These are phyloP conservation scores for Cyclostephanos invisitatus DNA, from an alignment of 108 stramenopile species.

Conservation along the genomic window DNA sequence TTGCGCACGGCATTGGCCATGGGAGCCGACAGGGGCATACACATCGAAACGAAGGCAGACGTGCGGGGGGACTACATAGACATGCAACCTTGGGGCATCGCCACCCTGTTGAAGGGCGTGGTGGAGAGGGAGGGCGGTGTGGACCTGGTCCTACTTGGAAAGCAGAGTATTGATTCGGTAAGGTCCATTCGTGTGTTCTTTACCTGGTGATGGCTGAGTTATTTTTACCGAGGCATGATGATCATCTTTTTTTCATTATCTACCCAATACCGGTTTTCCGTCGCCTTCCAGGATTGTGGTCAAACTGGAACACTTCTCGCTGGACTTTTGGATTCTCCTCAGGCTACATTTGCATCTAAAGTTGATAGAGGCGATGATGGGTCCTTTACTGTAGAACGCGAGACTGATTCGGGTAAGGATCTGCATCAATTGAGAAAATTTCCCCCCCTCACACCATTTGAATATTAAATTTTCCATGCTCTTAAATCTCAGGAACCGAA, in stretches of 20 bases:
- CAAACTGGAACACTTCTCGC: slow-evolving; percentile 93
- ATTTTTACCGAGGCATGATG: not conserved
- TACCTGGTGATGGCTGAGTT: not conserved
- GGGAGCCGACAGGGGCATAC: slow-evolving; percentile 92
- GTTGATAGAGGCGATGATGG: slow-evolving; percentile 73
- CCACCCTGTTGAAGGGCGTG: slow-evolving; percentile 76
- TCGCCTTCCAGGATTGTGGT: slow-evolving; percentile 65
- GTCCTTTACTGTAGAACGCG: slow-evolving; percentile 84
- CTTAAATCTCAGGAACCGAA: slow-evolving; percentile 62
- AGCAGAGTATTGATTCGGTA: slow-evolving; percentile 97
- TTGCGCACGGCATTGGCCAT: slow-evolving; percentile 92
- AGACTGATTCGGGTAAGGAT: slow-evolving; percentile 92
- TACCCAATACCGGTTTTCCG: not conserved
- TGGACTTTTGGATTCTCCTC: slow-evolving; percentile 93
- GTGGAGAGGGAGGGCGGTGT: slow-evolving; percentile 82
- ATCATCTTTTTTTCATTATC: not conserved
- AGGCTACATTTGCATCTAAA: slow-evolving; percentile 97
- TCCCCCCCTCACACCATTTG: no score
- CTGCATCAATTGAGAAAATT: slow-evolving; percentile 15
- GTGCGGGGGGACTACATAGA: slow-evolving; percentile 92
- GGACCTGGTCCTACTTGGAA: slow-evolving; percentile 94
- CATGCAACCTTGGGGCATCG: slow-evolving; percentile 96
- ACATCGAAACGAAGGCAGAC: slow-evolving; percentile 84
- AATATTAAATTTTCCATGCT: not conserved
- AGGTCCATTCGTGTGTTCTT: not conserved